These are phyloP conservation scores for Argentina anserina DNA, from an alignment of 306 rosid species.

Conservation along the genomic window DNA sequence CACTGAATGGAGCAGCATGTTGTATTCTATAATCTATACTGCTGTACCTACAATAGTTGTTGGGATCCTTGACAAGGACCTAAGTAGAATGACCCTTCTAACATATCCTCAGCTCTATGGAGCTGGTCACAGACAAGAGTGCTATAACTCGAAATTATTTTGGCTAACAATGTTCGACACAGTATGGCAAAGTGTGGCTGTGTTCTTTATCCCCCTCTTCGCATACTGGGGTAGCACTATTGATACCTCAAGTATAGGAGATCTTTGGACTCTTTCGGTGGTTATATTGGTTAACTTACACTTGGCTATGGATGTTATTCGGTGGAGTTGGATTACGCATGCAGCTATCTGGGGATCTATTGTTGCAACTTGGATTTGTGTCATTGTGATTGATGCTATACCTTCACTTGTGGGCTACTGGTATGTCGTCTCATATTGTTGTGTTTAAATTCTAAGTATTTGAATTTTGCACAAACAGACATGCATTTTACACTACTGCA, in stretches of 20 bases:
- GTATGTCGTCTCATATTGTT: slow-evolving; percentile 37
- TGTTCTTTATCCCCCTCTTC: slow-evolving; percentile 68
- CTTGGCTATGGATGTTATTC: slow-evolving; percentile 83
- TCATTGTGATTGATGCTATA: slow-evolving; percentile 63
- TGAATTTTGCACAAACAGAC: neutral
- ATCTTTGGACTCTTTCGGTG: slow-evolving; percentile 87
- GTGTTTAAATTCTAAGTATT: neutral
- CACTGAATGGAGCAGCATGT: slow-evolving; percentile 84
- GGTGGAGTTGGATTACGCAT: slow-evolving; percentile 79
- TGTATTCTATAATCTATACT: slow-evolving; percentile 78
- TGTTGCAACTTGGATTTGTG: slow-evolving; percentile 64
- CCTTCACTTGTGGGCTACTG: slow-evolving; percentile 67
- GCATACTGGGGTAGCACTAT: slow-evolving; percentile 66
- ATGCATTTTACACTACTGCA: neutral
- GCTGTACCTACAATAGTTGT: slow-evolving; percentile 79
- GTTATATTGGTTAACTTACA: slow-evolving; percentile 84
- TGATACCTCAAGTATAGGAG: slow-evolving; percentile 77
- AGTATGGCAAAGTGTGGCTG: slow-evolving; percentile 76
- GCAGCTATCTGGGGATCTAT: slow-evolving; percentile 91
- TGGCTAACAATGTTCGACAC: slow-evolving; percentile 80
- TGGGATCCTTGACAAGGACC: slow-evolving; percentile 93
- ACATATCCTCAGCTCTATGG: slow-evolving; percentile 78
- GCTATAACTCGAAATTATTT: slow-evolving; percentile 75
- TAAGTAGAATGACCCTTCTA: slow-evolving; percentile 73
- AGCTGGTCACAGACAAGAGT: slow-evolving; percentile 77